Evolutionary conservation across 2,329 filamentous ascomycete genomes (phyloP).

Genomic region (Fusarium xyrophilum): DNA sequence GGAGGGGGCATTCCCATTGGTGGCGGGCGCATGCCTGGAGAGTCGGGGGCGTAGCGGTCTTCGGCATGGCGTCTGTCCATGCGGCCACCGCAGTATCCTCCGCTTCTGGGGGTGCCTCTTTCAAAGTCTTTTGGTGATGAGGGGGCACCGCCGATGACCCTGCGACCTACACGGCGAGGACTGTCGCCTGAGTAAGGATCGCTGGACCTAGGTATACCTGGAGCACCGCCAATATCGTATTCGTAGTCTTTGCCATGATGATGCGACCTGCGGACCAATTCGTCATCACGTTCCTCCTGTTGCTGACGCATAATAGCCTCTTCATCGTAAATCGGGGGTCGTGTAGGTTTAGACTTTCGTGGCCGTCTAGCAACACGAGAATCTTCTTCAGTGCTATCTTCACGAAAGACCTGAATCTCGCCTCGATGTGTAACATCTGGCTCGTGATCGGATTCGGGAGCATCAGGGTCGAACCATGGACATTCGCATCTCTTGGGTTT

Average conservation of each 20-base stretch:
- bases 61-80: constrained; percentile 60
- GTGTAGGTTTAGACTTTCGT: constrained; percentile 37
- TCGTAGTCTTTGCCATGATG: constrained; percentile 51
- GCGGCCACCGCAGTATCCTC: constrained; percentile 55
- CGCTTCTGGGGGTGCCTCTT: constrained; percentile 33
- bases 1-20: constrained; percentile 47
- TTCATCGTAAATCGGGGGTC: constrained; percentile 53
- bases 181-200: constrained; percentile 69
- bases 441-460: constrained; percentile 60
- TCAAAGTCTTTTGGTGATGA: constrained; percentile 40
- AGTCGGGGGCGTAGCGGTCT: constrained; percentile 44
- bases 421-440: constrained; percentile 57
- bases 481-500: constrained; percentile 88
- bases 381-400: constrained; percentile 44
- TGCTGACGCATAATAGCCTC: constrained; percentile 54
- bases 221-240: constrained; percentile 46
- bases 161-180: constrained; percentile 51
- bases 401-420: constrained; percentile 34
- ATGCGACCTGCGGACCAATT: constrained; percentile 39
- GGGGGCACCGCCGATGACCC: constrained; percentile 35
- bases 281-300: constrained; percentile 58
- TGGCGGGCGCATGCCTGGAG: constrained; percentile 37
- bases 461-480: constrained; percentile 75
- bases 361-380: constrained; percentile 31
- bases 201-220: constrained; percentile 53